A percentile compares a stretch with the other conserved stretches of the same genome.
phyloP scores from a whole-genome alignment of 805 yeast genomes.

The Tetrapisispora fleetii region DNA sequence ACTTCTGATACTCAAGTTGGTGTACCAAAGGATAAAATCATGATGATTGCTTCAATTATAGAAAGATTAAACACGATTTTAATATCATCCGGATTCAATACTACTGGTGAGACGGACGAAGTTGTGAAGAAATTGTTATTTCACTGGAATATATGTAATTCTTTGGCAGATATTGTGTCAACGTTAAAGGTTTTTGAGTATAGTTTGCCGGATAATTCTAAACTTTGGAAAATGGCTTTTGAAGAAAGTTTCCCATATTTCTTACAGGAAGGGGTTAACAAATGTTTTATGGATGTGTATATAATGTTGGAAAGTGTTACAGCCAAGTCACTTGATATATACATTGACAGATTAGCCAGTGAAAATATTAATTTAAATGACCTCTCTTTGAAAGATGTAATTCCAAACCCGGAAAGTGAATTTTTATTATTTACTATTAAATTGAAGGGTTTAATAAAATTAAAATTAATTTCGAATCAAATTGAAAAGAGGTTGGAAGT shows the following conservation, averaged over 20 bases:
- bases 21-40: neutral
- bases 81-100: conserved; percentile 2
- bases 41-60: conserved; percentile 8
- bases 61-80: conserved; percentile 10
- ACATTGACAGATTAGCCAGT: conserved; percentile 17
- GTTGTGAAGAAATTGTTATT: conserved; percentile 3
- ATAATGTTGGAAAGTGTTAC: conserved; percentile 20
- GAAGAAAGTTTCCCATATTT: conserved; percentile 9
- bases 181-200: conserved; percentile 23
- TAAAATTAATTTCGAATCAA: conserved; percentile 12
- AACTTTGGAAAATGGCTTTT: conserved; percentile 14
- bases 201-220: conserved; percentile 18
- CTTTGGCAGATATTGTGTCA: conserved; percentile 18
- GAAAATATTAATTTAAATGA: conserved; percentile 23
- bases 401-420: conserved; percentile 14
- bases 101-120: conserved; percentile 1
- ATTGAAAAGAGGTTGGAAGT: conserved; percentile 14
- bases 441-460: conserved; percentile 19
- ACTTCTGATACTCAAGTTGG: neutral
- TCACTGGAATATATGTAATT: conserved; percentile 13
- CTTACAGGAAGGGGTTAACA: conserved; percentile 6
- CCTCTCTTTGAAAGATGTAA: conserved; percentile 4
- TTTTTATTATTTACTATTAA: conserved; percentile 22
- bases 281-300: conserved; percentile 14
- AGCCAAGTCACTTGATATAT: conserved; percentile 15